These are phyloP conservation scores for Lignosus rhinocerotis DNA, from an alignment of 1,284 basidiomycete genomes.

Conservation along the genomic window DNA sequence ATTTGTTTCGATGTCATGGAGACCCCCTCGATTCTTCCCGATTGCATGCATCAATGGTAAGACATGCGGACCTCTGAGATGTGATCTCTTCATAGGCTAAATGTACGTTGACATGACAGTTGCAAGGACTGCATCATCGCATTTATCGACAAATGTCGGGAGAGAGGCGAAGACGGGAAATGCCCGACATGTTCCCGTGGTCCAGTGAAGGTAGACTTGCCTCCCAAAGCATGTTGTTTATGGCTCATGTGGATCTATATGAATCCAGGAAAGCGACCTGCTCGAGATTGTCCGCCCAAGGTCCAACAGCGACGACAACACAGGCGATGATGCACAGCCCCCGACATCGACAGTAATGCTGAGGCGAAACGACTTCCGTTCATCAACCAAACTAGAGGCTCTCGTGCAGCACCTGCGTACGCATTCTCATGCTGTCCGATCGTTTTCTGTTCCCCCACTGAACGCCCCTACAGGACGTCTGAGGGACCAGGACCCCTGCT, in stretches of 20 bases:
- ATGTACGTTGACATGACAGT: slow-evolving; percentile 36
- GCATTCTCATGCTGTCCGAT: slow-evolving; percentile 18
- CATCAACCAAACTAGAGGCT: slow-evolving; percentile 87
- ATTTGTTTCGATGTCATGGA: slow-evolving; percentile 82
- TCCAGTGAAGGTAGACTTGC: slow-evolving; percentile 55
- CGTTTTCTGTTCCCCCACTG: background rate
- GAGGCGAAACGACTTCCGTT: slow-evolving; percentile 80
- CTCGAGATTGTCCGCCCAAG: slow-evolving; percentile 59
- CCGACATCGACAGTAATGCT: slow-evolving; percentile 53
- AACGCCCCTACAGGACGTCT: slow-evolving; percentile 47
- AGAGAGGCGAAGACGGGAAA: slow-evolving; percentile 64
- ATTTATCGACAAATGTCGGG: slow-evolving; percentile 63
- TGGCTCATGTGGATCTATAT: background rate
- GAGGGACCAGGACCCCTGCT: slow-evolving; percentile 71
- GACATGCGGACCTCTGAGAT: slow-evolving; percentile 10
- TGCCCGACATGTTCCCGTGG: slow-evolving; percentile 72
- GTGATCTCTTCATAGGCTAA: background rate
- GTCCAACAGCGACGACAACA: slow-evolving; percentile 30
- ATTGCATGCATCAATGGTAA: slow-evolving; percentile 79
- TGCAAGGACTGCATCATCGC: slow-evolving; percentile 84
- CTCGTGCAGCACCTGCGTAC: slow-evolving; percentile 67
- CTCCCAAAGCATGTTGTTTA: background rate
- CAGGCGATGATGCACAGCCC: slow-evolving; percentile 34
- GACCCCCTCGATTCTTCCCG: slow-evolving; percentile 67
- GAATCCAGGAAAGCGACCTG: slow-evolving; percentile 54